Evolutionary conservation across 768 basidiomycete species (phyloP).

Genomic region (Candolleomyces aberdarensis): DNA sequence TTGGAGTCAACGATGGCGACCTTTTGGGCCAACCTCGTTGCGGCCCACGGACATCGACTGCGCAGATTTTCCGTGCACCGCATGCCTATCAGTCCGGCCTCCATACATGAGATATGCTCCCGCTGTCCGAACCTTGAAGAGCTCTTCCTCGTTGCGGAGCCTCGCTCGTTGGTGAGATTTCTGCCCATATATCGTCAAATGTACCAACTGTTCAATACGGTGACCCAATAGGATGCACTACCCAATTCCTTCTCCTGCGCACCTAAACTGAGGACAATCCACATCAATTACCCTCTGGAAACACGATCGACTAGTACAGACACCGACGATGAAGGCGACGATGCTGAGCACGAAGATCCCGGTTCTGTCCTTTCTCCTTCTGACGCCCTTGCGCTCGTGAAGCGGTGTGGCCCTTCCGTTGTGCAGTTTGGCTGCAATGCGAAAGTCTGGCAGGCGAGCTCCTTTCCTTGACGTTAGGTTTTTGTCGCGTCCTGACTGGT

Average conservation of each 20-base stretch:
- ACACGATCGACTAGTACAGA: constrained; percentile 8
- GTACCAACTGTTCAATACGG: neutral
- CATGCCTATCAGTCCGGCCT: constrained; percentile 49
- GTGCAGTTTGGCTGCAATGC: constrained; percentile 67
- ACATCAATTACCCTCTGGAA: constrained; percentile 52
- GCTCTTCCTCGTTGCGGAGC: constrained; percentile 58
- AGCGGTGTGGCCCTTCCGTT: constrained; percentile 48
- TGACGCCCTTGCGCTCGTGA: constrained; percentile 44
- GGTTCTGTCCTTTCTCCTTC: constrained; percentile 27
- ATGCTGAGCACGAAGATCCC: neutral
- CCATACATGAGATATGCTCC: constrained; percentile 52
- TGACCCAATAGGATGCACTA: constrained; percentile 33
- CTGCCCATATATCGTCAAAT: neutral
- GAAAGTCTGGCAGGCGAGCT: constrained; percentile 63
- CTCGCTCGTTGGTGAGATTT: constrained; percentile 40
- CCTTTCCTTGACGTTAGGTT: neutral
- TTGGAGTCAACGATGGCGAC: constrained; percentile 29
- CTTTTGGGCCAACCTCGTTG: constrained; percentile 52
- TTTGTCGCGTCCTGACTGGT: neutral
- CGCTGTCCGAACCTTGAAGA: constrained; percentile 55
- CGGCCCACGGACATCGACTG: constrained; percentile 49
- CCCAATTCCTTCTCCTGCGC: constrained; percentile 42
- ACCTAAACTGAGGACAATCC: constrained; percentile 49
- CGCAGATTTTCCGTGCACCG: constrained; percentile 61
- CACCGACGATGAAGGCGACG: constrained; percentile 7